phyloP scores from a whole-genome alignment of 257 asterid genomes.

The Lycium barbarum region DNA sequence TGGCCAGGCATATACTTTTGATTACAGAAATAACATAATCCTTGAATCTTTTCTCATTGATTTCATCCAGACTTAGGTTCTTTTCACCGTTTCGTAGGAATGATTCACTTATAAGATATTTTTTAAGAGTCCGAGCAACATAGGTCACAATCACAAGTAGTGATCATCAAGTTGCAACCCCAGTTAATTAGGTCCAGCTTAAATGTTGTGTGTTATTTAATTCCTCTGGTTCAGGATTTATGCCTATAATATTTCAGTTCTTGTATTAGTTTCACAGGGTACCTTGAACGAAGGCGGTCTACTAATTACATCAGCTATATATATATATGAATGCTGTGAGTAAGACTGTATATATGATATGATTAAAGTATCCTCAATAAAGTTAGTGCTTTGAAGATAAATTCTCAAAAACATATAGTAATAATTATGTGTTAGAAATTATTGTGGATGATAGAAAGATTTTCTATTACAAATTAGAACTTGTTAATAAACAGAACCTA shows the following conservation, averaged over 20 bases:
- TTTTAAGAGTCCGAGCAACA: too few species aligned
- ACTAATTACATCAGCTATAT: neutral
- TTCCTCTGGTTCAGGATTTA: neutral
- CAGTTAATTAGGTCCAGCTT: neutral
- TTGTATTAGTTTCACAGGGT: neutral
- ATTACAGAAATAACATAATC: too few species aligned
- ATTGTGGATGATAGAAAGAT: neutral
- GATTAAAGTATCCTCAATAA: neutral
- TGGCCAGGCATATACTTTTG: too few species aligned
- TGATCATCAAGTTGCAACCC: too few species aligned
- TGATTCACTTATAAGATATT: too few species aligned
- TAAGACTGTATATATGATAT: neutral
- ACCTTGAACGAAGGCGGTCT: neutral
- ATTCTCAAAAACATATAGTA: neutral
- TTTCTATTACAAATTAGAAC: neutral
- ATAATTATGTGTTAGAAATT: neutral
- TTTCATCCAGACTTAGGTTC: too few species aligned
- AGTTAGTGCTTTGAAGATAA: neutral
- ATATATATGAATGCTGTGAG: neutral
- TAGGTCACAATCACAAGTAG: too few species aligned
- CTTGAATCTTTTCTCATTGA: too few species aligned
- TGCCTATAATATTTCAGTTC: too few species aligned
- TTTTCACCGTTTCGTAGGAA: too few species aligned
- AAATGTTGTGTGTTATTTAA: neutral
- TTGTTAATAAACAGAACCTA: neutral